phyloP scores from a whole-genome alignment of 2,329 filamentous ascomycete genomes.

The Dactylonectria macrodidyma region DNA sequence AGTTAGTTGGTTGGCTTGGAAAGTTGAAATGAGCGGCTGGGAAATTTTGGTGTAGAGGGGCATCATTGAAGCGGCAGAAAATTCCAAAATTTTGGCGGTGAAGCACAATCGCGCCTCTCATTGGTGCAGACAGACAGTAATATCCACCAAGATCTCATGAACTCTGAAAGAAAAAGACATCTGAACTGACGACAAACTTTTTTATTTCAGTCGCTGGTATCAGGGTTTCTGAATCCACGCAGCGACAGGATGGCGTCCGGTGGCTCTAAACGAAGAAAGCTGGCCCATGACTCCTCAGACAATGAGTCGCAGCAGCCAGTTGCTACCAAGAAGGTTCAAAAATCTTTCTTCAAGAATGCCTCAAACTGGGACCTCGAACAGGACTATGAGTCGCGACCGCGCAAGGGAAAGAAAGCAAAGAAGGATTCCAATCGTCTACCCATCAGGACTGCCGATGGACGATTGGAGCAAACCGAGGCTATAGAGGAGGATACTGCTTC shows the following conservation, averaged over 20 bases:
- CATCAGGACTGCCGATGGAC: constrained; percentile 87
- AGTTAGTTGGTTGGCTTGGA: constrained; percentile 20
- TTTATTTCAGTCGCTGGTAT: constrained; percentile 31
- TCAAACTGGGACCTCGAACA: constrained; percentile 93
- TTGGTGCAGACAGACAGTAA: constrained; percentile 33
- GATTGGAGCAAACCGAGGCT: constrained; percentile 72
- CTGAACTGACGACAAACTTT: constrained; percentile 35
- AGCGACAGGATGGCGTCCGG: constrained; percentile 60
- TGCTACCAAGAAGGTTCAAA: constrained; percentile 62
- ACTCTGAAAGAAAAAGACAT: constrained; percentile 40
- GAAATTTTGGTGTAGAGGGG: constrained; percentile 41
- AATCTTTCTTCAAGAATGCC: constrained; percentile 80
- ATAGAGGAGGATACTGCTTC: constrained; percentile 73
- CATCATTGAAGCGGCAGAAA: constrained; percentile 50
- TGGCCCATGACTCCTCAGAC: constrained; percentile 67
- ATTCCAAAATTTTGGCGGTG: constrained; percentile 58
- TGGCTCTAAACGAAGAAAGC: constrained; percentile 70
- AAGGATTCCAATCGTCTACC: constrained; percentile 83
- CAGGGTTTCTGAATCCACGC: constrained; percentile 22
- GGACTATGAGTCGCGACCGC: constrained; percentile 85
- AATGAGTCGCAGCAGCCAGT: constrained; percentile 57
- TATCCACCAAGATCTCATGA: constrained; percentile 34
- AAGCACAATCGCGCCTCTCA: constrained; percentile 36
- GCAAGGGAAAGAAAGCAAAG: constrained; percentile 83
- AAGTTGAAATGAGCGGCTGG: constrained; percentile 17